Evolutionary conservation across 2,329 filamentous ascomycete species (phyloP), one percentile per base, ranked within the genome.

Genomic region (Beauveria asiatica): DNA sequence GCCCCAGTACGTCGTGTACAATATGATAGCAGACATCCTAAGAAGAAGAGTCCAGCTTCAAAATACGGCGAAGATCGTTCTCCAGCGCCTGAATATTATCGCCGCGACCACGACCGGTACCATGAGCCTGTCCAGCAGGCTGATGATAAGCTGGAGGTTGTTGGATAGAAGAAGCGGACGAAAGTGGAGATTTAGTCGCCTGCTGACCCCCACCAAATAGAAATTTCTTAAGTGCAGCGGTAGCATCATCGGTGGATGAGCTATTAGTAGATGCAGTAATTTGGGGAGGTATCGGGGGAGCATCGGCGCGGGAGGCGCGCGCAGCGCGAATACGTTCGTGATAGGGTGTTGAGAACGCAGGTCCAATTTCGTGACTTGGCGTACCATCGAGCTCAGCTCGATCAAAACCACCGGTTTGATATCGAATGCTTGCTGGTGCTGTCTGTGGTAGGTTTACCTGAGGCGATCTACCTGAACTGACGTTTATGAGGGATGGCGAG

Each of bases 261-360:
- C 16, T 42, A 19, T 41, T 46, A 25, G 85, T 68, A 52, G 80
- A 80, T 5, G 73, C 67, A 21, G 72, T 68, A 60, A 75, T 72
- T 33, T 69, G 60, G 23, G 61, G 51, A 48, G 54, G 42, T 3
- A 54, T 62, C 19, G 64, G n/a, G 56, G 59, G 48, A 65, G 69
- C 57, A 67, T 64, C 41, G 71, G 70, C 46, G 59, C 68, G 11
- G 73, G 70, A 19, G 9, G 45, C 52, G 19, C 77, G 78, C 23
- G 79, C 81, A 57, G 83, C 83, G 60, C 78, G 79, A 61, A 87
- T 85, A 48, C 84, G 80, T 62, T 86, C 82, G 6, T 81, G 75
- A 65, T 84, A 87, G 0, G 84, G 83, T 0, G 86, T 87, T 5
- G 87, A 86, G 70, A 90, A 89, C 2, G 87, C 81, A 30, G 85